Evolutionary conservation across 2,329 filamentous ascomycete species (phyloP).

Genomic region (Elsinoe fawcettii): DNA sequence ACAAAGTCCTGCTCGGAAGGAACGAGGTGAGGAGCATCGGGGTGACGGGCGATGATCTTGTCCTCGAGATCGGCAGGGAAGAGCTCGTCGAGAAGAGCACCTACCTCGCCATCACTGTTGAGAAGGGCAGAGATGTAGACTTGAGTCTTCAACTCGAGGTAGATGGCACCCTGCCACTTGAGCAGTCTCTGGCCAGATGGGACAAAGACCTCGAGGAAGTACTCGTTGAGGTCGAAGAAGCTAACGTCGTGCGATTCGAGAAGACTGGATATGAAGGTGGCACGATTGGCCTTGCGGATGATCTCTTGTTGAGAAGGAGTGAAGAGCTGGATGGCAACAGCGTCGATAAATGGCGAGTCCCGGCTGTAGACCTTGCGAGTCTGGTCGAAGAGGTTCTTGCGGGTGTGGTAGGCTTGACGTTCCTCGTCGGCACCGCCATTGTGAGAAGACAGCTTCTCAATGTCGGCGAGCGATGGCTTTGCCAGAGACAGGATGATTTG

Average conservation of each 20-base stretch:
- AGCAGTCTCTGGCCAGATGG: constrained; percentile 50
- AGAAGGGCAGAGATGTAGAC: constrained; percentile 56
- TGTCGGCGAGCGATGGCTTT: constrained; percentile 49
- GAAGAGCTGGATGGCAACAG: constrained; percentile 32
- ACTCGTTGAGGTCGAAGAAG: constrained; percentile 55
- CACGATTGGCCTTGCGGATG: constrained; percentile 57
- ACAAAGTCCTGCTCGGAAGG: constrained; percentile 55
- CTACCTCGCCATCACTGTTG: constrained; percentile 47
- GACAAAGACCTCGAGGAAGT: constrained; percentile 57
- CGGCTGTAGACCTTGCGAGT: constrained; percentile 54
- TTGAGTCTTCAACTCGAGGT: constrained; percentile 59
- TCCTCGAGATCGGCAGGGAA: constrained; percentile 53
- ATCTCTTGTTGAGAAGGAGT: constrained; percentile 46
- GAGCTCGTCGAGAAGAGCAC: constrained; percentile 51
- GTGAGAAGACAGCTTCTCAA: constrained; percentile 49
- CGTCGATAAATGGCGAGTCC: constrained; percentile 44
- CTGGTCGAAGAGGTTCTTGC: constrained; percentile 56
- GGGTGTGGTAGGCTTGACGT: constrained; percentile 54
- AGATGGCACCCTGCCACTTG: constrained; percentile 53
- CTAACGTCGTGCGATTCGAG: constrained; percentile 55
- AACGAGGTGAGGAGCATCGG: constrained; percentile 45
- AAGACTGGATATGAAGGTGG: constrained; percentile 56
- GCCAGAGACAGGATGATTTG: constrained; percentile 52
- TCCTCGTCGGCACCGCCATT: constrained; percentile 43
- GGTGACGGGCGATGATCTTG: constrained; percentile 46